Evolutionary conservation across 1,284 basidiomycete genomes (phyloP), one percentile per base, ranked within the genome.

Genomic region (Tylopilus orsonianus): DNA sequence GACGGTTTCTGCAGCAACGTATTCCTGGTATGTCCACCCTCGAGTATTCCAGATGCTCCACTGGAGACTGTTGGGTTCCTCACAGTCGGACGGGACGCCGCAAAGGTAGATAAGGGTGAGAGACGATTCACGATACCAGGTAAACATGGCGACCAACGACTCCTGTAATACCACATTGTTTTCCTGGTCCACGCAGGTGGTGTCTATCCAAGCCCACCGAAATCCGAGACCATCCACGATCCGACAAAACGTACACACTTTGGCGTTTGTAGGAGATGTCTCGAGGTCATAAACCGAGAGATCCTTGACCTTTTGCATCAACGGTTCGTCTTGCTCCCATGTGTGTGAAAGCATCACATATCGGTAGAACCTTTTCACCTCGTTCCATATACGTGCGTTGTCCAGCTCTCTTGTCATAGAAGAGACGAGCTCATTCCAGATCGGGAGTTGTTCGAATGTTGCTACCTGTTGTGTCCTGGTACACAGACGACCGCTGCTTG

Each of bases 101-200:
- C 22, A 37, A 13, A 49, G 48, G 22, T 49, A 26, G 26, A 26
- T 26, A 10, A 26, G 26, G 5, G 26, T 26, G 26, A 10, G 26
- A 26, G 26, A 26, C 6, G 26, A 26, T 26, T 10, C 26, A 26
- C 26, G 26, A 26, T 26, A 26, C 26, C 26, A 26, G 26, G 26
- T 6, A 10, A 26, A 26, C 10, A 26, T 26, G 5, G 26, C 26
- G 6, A 26, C 26, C 26, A 10, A 34, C 7, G 42, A 44, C 27
- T 49, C 46, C 19, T 52, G 47, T 19, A 50, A 18, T n/a, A 50
- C 18, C 23, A 46, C 44, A 16, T 52, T 40, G n/a, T 41, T 29
- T 6, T 5, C 4, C 29, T 44, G 41, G 10, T 53, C 49, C 2
- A 53, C 35, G 13, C 51, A 52, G 14, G 18, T 34, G 0, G 42